Evolutionary conservation across 2,329 filamentous ascomycete genomes (phyloP).

Genomic region (Claviceps sp.): DNA sequence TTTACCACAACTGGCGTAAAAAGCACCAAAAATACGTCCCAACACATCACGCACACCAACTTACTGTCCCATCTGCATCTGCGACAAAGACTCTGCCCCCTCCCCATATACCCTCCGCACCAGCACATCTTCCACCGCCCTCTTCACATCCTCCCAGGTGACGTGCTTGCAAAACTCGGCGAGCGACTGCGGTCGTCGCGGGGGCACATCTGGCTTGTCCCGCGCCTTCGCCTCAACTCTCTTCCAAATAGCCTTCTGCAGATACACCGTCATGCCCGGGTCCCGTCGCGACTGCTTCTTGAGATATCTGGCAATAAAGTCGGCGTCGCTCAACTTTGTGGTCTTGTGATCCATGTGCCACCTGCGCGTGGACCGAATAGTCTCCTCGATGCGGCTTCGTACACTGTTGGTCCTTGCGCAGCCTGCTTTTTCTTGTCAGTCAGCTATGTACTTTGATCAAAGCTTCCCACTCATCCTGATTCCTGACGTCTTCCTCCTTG

Average conservation of each 20-base stretch:
- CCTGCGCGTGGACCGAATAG: conserved; percentile 23
- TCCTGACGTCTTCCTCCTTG: neutral
- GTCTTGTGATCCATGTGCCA: conserved; percentile 26
- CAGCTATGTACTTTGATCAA: neutral
- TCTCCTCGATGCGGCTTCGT: conserved; percentile 19
- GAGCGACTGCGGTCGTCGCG: conserved; percentile 13
- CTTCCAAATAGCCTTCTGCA: conserved; percentile 19
- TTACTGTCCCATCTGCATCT: conserved; percentile 1
- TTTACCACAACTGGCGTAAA: no score
- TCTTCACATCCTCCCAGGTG: conserved; percentile 21
- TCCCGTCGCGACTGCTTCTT: conserved; percentile 24
- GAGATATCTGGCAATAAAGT: conserved; percentile 21
- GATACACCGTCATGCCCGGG: conserved; percentile 18
- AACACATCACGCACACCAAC: neutral
- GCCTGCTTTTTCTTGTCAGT: neutral
- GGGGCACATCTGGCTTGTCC: neutral
- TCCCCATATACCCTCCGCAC: conserved; percentile 13
- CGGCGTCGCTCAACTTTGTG: conserved; percentile 16
- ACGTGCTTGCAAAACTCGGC: conserved; percentile 21
- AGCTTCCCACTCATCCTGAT: neutral
- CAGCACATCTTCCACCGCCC: conserved; percentile 18
- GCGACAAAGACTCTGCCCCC: conserved; percentile 2
- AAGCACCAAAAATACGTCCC: no score
- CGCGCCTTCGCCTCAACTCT: conserved; percentile 10
- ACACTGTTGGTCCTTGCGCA: conserved; percentile 2